Conservation (phyloP, 148 eudicot genomes). For the Camellia sinensis region DNA sequence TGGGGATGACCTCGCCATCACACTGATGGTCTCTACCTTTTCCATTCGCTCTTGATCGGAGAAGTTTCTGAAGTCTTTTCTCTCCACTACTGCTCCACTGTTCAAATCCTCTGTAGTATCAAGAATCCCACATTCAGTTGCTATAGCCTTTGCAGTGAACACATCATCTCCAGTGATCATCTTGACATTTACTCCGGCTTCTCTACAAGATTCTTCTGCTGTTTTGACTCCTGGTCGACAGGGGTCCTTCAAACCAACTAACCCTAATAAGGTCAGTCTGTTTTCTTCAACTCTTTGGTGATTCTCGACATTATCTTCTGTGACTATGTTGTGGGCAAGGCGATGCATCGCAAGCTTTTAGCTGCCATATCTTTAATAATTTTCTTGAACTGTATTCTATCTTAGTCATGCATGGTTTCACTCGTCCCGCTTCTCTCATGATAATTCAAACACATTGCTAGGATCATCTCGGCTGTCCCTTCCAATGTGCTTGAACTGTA, state of each 20-base stretch:
- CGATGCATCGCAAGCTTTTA: constrained; percentile 40
- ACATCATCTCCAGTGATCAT: constrained; percentile 50
- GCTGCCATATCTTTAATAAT: constrained; percentile 39
- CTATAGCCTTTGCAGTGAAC: constrained; percentile 50
- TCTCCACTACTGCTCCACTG: constrained; percentile 37
- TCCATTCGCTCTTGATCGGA: constrained; percentile 24
- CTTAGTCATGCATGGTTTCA: constrained; percentile 18
- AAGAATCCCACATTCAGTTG: constrained; percentile 46
- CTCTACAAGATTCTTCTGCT: constrained; percentile 37
- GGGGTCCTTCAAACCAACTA: constrained; percentile 34
- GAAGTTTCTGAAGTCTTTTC: constrained; percentile 33
- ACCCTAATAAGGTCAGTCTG: constrained; percentile 1
- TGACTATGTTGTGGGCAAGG: constrained; percentile 29
- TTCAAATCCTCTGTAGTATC: constrained; percentile 24
- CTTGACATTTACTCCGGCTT: constrained; percentile 45
- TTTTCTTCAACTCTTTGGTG: neutral
- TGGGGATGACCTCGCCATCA: constrained; percentile 56
- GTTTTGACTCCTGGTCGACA: constrained; percentile 46
- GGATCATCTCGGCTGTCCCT: constrained; percentile 52
- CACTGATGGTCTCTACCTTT: neutral
- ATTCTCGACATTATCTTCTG: neutral
- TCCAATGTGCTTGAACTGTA: constrained; percentile 33
- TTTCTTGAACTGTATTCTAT: constrained; percentile 12
- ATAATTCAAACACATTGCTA: constrained; percentile 36
- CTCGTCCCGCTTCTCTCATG: constrained; percentile 20